Evolutionary conservation across 768 basidiomycete genomes (phyloP).

Genomic region (Lactifluus rugatus): DNA sequence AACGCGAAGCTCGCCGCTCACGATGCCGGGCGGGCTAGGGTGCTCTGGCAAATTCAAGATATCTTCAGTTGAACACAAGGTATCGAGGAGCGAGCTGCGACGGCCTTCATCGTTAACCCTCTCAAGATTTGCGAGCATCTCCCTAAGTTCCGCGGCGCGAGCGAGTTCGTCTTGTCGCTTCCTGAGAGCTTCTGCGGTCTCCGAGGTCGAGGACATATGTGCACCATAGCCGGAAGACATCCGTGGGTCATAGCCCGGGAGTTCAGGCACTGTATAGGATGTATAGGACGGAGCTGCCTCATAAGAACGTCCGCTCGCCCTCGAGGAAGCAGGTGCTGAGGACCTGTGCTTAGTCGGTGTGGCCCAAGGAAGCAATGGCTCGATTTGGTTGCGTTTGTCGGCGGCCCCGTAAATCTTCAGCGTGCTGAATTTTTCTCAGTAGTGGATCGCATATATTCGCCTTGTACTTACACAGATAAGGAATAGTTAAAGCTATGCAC

Average conservation of each 20-base stretch:
- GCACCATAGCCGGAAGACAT: not conserved
- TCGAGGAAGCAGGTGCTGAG: slow-evolving; percentile 5
- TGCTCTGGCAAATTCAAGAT: slow-evolving; percentile 62
- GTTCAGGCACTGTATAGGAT: not conserved
- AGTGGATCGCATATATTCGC: not conserved
- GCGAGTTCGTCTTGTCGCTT: slow-evolving; percentile 43
- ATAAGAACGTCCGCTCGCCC: not conserved
- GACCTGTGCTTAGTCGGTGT: slow-evolving; percentile 61
- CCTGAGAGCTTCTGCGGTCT: slow-evolving; percentile 28
- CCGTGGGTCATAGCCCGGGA: not conserved
- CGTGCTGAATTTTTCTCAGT: slow-evolving; percentile 33
- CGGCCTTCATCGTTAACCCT: slow-evolving; percentile 72
- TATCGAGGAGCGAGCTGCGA: slow-evolving; percentile 60
- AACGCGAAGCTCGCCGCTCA: slow-evolving; percentile 55
- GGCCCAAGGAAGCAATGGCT: slow-evolving; percentile 64
- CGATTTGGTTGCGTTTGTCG: slow-evolving; percentile 49
- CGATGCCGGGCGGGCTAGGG: slow-evolving; percentile 60
- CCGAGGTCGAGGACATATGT: not conserved
- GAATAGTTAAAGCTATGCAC: slow-evolving; percentile 42
- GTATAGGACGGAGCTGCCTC: not conserved
- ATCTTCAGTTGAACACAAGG: slow-evolving; percentile 58
- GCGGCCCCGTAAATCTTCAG: slow-evolving; percentile 63
- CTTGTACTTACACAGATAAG: slow-evolving; percentile 46
- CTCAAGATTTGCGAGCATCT: slow-evolving; percentile 57
- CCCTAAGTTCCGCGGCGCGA: slow-evolving; percentile 57